Evolutionary conservation across 2,329 filamentous ascomycete genomes (phyloP).

Genomic region (Cordyceps cateniannulata): DNA sequence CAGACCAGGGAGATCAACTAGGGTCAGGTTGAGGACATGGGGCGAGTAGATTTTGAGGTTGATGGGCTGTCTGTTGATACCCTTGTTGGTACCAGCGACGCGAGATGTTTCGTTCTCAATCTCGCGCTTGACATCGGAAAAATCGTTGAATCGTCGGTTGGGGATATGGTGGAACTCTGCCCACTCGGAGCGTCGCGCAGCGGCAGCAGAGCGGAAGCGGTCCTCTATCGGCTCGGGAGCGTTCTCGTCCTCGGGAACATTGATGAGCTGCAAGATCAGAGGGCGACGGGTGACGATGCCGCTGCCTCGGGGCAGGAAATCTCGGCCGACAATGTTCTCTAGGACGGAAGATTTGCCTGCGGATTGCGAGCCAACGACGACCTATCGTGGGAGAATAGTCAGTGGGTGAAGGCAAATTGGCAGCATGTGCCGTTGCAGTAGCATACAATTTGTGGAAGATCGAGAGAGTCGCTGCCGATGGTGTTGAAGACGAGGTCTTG

Average conservation of each 20-base stretch:
- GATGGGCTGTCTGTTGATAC: slow-evolving; percentile 94
- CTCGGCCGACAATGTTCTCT: slow-evolving; percentile 96
- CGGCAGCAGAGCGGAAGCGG: slow-evolving; percentile 71
- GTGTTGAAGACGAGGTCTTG: slow-evolving; percentile 99
- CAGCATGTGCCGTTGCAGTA: not conserved
- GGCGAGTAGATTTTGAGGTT: slow-evolving; percentile 98
- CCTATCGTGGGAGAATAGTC: slow-evolving; percentile 44
- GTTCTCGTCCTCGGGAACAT: slow-evolving; percentile 72
- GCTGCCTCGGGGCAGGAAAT: slow-evolving; percentile 92
- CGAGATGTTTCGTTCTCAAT: slow-evolving; percentile 95
- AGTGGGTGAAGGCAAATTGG: slow-evolving; percentile 8
- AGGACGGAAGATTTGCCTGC: slow-evolving; percentile 97
- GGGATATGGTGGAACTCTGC: slow-evolving; percentile 96
- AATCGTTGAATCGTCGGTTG: slow-evolving; percentile 82
- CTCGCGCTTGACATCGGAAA: slow-evolving; percentile 87
- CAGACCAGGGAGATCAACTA: slow-evolving; percentile 91
- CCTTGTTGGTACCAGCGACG: slow-evolving; percentile 91
- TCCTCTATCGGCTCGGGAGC: slow-evolving; percentile 59
- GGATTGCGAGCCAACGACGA: slow-evolving; percentile 96
- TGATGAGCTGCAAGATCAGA: slow-evolving; percentile 96
- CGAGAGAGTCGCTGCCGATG: slow-evolving; percentile 96
- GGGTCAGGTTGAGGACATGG: slow-evolving; percentile 88
- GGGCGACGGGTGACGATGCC: slow-evolving; percentile 94
- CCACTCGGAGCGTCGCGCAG: slow-evolving; percentile 66
- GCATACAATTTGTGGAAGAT: slow-evolving; percentile 94